A percentile compares a stretch with the other conserved stretches of the same genome.
Evolutionary conservation across 805 yeast genomes (phyloP).

Genomic region (Tetrapisispora taiwanensis): DNA sequence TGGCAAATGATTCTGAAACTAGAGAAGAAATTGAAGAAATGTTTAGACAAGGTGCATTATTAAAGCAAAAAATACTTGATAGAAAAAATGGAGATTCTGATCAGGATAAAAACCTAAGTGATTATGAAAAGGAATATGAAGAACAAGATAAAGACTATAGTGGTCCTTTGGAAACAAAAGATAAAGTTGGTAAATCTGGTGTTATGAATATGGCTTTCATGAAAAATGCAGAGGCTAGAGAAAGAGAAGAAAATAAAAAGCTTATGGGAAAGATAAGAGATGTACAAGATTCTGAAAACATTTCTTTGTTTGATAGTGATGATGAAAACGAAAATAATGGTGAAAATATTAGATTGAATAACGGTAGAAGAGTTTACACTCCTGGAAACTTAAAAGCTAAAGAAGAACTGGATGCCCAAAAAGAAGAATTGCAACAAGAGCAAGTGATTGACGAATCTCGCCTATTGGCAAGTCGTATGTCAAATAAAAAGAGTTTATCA

Average conservation of each 20-base stretch:
- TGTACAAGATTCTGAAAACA: slow-evolving; percentile 39
- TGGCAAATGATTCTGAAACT: slow-evolving; percentile 75
- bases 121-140: slow-evolving; percentile 12
- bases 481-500: slow-evolving; percentile 5
- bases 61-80: slow-evolving; percentile 65
- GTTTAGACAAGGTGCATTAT: slow-evolving; percentile 76
- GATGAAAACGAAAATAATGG: slow-evolving; percentile 29
- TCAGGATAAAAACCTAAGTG: slow-evolving; percentile 36
- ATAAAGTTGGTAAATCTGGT: slow-evolving; percentile 70
- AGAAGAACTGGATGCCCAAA: slow-evolving; percentile 29
- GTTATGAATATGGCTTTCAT: slow-evolving; percentile 91
- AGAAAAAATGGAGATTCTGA: slow-evolving; percentile 42
- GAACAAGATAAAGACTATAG: not conserved
- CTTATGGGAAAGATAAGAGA: slow-evolving; percentile 43
- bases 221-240: slow-evolving; percentile 76
- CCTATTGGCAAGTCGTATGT: slow-evolving; percentile 35
- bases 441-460: slow-evolving; percentile 41
- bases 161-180: slow-evolving; percentile 20
- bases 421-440: slow-evolving; percentile 35
- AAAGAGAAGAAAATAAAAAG: slow-evolving; percentile 47
- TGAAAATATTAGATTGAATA: slow-evolving; percentile 45
- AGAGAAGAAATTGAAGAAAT: slow-evolving; percentile 90
- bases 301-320: slow-evolving; percentile 17
- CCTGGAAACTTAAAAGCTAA: slow-evolving; percentile 35
- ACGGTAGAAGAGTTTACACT: slow-evolving; percentile 74